Conservation (phyloP, 176 grass and related monocot species). For the Oryza glumipatula region DNA sequence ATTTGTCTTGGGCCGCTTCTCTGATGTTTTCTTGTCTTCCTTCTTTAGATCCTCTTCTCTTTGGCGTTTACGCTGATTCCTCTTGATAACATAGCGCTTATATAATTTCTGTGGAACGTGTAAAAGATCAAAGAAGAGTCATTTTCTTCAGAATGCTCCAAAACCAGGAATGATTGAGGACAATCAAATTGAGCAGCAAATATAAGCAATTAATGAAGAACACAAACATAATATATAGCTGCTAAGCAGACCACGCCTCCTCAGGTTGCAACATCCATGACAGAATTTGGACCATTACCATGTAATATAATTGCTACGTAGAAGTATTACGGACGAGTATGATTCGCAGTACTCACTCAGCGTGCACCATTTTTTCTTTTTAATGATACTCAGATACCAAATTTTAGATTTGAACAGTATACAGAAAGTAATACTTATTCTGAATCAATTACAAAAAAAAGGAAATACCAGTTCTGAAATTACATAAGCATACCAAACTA, state of each 20-base stretch:
- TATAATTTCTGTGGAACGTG: slow-evolving; percentile 61
- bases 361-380: background rate
- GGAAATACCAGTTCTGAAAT: background rate
- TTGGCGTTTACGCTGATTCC: slow-evolving; percentile 80
- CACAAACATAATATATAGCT: background rate
- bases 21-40: slow-evolving; percentile 53
- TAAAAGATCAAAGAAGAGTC: background rate
- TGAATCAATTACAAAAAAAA: background rate
- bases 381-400: slow-evolving; percentile 9
- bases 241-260: background rate
- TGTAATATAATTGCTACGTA: background rate
- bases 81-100: slow-evolving; percentile 58
- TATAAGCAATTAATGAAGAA: background rate
- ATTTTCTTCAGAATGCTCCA: background rate
- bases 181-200: background rate
- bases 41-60: slow-evolving; percentile 90
- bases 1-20: slow-evolving; percentile 62
- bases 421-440: slow-evolving; percentile 14
- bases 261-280: background rate
- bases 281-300: slow-evolving; percentile 28
- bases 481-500: background rate
- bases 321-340: background rate
- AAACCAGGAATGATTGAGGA: background rate
- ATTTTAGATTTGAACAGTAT: background rate
- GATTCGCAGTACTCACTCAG: background rate